Evolutionary conservation across 2,329 filamentous ascomycete genomes (phyloP), one percentile per base, ranked within the genome.

Genomic region (Trichoderma citrinoviride): DNA sequence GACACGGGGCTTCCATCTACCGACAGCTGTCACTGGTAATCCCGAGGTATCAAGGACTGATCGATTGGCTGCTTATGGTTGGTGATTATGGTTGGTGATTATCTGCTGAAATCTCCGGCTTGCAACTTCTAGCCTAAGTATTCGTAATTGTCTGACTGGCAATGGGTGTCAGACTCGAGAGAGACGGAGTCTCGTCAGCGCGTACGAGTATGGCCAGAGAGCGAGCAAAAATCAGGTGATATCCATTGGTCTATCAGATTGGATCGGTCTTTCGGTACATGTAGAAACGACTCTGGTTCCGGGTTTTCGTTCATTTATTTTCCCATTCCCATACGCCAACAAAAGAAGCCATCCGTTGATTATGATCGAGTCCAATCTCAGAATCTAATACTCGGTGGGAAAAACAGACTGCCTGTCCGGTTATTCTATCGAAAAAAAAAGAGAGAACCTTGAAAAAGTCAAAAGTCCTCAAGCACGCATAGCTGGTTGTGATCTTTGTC

Each of bases 231-330:
- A 37, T 37, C 17, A 27, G 25, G 47, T 52, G 46, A 7, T 52
- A 15, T 61, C 17, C 57, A 43, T 52, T 61, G 46, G 37, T 62
- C 46, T 62, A 62, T 52, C 19, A 53, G 21, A 14, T 25, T 62
- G 37, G n/a, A 46, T 10, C 44, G 43, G 44, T 61, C 50, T 62
- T 23, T 62, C 53, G 40, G 33, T 46, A 54, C 15, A 54, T 37
- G 33, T 10, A 37, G 33, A 54, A 37, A 43, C 25, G 15, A 54
- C 10, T 62, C 27, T 33, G 49, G 19, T 53, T 62, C 58, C 29
- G 15, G 44, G 21, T 25, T 46, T 62, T 46, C 12, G 2, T 37
- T 37, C 12, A 37, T 37, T 37, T 25, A 12, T 52, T 29, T 62
- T 62, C 17, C 58, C 58, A 27, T 54, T 54, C 27, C 43, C 33